Conservation (phyloP, 129 eudicot species). For the Flaveria trinervia region DNA sequence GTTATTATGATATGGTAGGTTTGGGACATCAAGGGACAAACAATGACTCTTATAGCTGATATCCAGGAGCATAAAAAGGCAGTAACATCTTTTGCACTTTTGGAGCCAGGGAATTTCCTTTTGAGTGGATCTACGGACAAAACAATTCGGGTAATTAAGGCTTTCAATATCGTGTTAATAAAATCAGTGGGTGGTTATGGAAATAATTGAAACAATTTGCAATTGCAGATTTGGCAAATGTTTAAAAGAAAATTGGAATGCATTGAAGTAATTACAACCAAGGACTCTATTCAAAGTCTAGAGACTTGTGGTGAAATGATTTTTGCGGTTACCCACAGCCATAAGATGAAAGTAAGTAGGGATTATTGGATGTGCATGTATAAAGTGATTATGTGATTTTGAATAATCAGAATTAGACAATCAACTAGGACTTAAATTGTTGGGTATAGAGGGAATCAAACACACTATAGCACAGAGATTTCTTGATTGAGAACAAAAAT, state of each 20-base stretch:
- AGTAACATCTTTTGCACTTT: constrained; percentile 72
- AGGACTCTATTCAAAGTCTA: constrained; percentile 58
- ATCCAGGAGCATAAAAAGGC: constrained; percentile 72
- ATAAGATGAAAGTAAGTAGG: constrained; percentile 64
- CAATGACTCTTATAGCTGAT: constrained; percentile 57
- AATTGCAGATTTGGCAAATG: constrained; percentile 73
- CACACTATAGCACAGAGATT: no score
- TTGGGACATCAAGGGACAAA: constrained; percentile 78
- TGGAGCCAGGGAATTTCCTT: constrained; percentile 64
- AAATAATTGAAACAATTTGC: background rate
- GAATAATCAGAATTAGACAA: background rate
- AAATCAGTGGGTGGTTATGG: background rate
- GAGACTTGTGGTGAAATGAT: constrained; percentile 66
- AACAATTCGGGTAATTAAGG: constrained; percentile 58
- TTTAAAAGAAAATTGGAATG: constrained; percentile 53
- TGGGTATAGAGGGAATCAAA: no score
- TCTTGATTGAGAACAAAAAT: no score
- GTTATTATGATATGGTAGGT: constrained; percentile 40
- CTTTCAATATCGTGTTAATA: background rate
- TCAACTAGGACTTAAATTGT: background rate
- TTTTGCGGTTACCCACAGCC: constrained; percentile 56
- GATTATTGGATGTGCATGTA: background rate
- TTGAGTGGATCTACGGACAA: constrained; percentile 83
- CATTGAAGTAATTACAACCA: constrained; percentile 61
- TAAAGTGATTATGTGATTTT: background rate